These are phyloP conservation scores for Penicillium sp. DNA, from an alignment of 2,329 filamentous ascomycete species.

Conservation along the genomic window DNA sequence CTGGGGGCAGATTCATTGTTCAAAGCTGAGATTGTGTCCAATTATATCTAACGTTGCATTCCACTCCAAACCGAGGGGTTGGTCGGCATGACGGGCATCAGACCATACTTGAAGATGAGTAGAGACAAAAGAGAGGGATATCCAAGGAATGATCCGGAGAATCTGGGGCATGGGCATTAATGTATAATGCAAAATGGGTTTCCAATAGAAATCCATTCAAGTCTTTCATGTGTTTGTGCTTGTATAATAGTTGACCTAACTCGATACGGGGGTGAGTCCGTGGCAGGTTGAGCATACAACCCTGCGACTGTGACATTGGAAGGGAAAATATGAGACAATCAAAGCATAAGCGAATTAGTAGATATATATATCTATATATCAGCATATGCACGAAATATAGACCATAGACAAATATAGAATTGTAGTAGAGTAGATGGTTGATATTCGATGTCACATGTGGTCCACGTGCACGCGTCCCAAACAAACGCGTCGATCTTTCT, in stretches of 20 bases:
- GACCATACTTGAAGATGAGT: neutral
- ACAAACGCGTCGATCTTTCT: conserved; percentile 13
- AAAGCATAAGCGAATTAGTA: neutral
- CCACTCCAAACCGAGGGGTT: conserved; percentile 1
- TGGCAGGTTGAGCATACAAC: neutral
- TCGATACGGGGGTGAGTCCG: neutral
- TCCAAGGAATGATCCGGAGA: neutral
- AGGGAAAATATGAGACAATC: neutral
- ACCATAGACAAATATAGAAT: no score
- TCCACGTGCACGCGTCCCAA: conserved; percentile 22
- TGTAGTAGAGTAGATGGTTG: no score
- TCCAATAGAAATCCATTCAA: neutral
- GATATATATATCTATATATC: neutral
- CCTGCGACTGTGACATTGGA: neutral
- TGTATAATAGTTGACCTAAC: conserved; percentile 1
- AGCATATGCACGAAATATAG: neutral
- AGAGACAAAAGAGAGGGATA: neutral
- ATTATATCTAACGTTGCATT: neutral
- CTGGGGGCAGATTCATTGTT: conserved; percentile 1
- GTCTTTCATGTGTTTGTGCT: neutral
- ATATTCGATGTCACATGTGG: conserved; percentile 5
- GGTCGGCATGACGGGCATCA: conserved; percentile 4
- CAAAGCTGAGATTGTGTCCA: neutral
- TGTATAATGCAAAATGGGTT: neutral
- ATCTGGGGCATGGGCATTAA: neutral